Conservation (phyloP, 73 alveolate species). For the Stentor roeselii region DNA sequence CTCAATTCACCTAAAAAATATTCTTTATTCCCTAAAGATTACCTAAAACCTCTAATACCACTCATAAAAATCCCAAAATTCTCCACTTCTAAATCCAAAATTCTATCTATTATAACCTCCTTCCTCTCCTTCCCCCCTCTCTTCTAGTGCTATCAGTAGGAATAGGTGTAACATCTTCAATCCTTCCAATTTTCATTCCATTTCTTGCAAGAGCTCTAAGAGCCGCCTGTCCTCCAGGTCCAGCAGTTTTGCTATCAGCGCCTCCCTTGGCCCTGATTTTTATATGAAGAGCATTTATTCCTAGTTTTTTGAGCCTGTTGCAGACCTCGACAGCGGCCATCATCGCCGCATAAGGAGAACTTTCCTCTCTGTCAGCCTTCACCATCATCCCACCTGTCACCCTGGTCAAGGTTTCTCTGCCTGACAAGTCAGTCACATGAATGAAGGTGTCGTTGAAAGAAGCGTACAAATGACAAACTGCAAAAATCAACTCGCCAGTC, state of each 20-base stretch:
- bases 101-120: slow-evolving; percentile 98
- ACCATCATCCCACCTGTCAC: slow-evolving; percentile 99
- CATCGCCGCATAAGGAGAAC: slow-evolving; percentile 99
- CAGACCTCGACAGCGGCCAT: slow-evolving; percentile 97
- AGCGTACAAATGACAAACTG: slow-evolving; percentile 97
- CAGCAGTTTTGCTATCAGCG: slow-evolving; percentile 74
- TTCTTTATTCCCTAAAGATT: too few species aligned
- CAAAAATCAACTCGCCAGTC: too few species aligned
- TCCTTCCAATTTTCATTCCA: slow-evolving; percentile 98
- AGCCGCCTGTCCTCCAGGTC: slow-evolving; percentile 99
- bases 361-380: slow-evolving; percentile 98
- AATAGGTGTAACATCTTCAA: slow-evolving; percentile 98
- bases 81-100: too few species aligned
- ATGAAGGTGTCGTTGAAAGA: slow-evolving; percentile 96
- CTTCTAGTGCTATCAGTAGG: slow-evolving; percentile 98
- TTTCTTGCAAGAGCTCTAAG: slow-evolving; percentile 98
- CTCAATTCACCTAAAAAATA: too few species aligned
- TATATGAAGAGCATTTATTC: slow-evolving; percentile 95
- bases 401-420: slow-evolving; percentile 97
- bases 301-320: slow-evolving; percentile 81
- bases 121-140: slow-evolving; percentile 99
- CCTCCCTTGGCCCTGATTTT: slow-evolving; percentile 98
- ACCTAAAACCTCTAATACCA: too few species aligned
- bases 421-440: slow-evolving; percentile 97
- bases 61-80: too few species aligned